These are phyloP conservation scores for Hypoxylon sp. DNA, from an alignment of 2,329 filamentous ascomycete species.

Conservation along the genomic window DNA sequence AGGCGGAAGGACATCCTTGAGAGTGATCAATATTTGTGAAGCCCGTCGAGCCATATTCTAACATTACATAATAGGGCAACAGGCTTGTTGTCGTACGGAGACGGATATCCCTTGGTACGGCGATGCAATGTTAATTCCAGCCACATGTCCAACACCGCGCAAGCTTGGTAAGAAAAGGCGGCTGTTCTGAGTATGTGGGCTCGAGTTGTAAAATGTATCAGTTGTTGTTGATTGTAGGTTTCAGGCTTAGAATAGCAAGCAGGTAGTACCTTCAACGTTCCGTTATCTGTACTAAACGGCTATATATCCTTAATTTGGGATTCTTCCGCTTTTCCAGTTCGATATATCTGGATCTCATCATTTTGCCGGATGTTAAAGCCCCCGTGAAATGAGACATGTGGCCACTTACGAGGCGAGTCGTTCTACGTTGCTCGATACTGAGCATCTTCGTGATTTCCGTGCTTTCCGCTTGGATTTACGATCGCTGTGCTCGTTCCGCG, in stretches of 20 bases:
- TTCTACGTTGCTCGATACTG: constrained; percentile 9
- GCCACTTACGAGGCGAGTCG: constrained; percentile 15
- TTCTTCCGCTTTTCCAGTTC: constrained; percentile 25
- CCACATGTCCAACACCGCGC: no score
- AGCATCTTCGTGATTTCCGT: constrained; percentile 15
- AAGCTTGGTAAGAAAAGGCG: no score
- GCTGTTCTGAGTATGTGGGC: no score
- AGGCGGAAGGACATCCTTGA: background rate
- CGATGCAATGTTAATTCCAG: no score
- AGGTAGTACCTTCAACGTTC: background rate
- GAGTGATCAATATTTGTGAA: background rate
- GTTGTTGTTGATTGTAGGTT: no score
- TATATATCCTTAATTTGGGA: constrained; percentile 23
- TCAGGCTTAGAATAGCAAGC: background rate
- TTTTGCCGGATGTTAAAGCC: constrained; percentile 22
- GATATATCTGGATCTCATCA: constrained; percentile 9
- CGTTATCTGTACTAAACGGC: constrained; percentile 12
- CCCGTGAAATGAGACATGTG: constrained; percentile 16
- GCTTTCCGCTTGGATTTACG: constrained; percentile 19
- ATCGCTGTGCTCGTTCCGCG: constrained; percentile 15
- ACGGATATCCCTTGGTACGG: no score
- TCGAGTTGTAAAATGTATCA: background rate
- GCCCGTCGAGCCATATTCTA: no score
- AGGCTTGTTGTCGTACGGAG: no score
- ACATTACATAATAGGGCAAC: no score